Evolutionary conservation across 2,329 filamentous ascomycete genomes (phyloP).

Genomic region (Cytospora leucostoma): DNA sequence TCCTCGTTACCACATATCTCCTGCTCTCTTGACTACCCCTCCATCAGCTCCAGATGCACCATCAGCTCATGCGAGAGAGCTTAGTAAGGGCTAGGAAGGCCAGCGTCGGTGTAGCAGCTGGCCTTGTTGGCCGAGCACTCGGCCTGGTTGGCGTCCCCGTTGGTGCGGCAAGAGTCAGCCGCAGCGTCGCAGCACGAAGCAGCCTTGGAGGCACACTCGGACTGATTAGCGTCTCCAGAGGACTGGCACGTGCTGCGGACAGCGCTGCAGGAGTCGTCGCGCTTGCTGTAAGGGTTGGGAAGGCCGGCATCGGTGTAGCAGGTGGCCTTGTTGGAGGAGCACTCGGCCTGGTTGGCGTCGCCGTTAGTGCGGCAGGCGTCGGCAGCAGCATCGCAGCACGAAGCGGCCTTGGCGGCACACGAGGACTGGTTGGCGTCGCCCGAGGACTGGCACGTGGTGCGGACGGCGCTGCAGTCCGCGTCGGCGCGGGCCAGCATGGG

Average conservation of each 20-base stretch:
- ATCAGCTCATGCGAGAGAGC: not conserved
- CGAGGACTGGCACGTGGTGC: not conserved
- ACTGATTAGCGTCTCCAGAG: not conserved
- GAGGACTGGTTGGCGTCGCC: not conserved
- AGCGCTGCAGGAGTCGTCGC: constrained; percentile 2
- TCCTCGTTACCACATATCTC: not conserved
- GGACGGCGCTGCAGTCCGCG: not conserved
- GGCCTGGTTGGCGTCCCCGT: constrained; percentile 8
- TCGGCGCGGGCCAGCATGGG: not conserved
- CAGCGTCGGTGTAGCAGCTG: constrained; percentile 4
- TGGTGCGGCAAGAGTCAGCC: constrained; percentile 3
- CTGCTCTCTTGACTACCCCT: not conserved
- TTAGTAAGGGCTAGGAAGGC: constrained; percentile 7
- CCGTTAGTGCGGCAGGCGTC: not conserved
- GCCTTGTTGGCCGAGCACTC: constrained; percentile 3
- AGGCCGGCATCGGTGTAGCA: constrained; percentile 11
- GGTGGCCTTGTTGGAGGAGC: not conserved
- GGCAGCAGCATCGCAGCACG: not conserved
- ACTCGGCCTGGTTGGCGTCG: not conserved
- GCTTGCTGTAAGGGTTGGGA: constrained; percentile 12
- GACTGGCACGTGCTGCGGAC: constrained; percentile 1
- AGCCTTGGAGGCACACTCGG: not conserved
- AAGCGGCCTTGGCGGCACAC: not conserved
- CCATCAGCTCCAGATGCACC: not conserved
- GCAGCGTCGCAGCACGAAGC: constrained; percentile 1